phyloP scores from a whole-genome alignment of 2,329 filamentous ascomycete species.

The Hypoxylon sp. region DNA sequence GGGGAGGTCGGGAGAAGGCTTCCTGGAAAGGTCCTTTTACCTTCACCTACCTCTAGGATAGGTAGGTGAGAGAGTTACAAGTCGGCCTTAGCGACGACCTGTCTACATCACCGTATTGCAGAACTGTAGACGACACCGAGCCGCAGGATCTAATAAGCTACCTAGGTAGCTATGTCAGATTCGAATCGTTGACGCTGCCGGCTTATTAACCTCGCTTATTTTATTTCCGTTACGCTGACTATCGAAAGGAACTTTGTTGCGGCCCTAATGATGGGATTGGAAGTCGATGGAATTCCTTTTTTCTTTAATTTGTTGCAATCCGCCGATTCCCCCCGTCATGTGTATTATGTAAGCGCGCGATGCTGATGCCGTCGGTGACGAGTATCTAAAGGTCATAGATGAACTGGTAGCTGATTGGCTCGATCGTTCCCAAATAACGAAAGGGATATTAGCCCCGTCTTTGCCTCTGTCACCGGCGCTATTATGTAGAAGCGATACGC shows the following conservation, averaged over 20 bases:
- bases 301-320: constrained; percentile 15
- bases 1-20: constrained; percentile 10
- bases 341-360: constrained; percentile 25
- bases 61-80: constrained; percentile 3
- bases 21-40: not conserved
- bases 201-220: constrained; percentile 13
- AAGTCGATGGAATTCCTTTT: constrained; percentile 19
- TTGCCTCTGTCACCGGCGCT: constrained; percentile 8
- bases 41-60: constrained; percentile 1
- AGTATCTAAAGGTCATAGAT: not conserved
- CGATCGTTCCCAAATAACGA: constrained; percentile 2
- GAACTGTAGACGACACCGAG: constrained; percentile 9
- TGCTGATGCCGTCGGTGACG: constrained; percentile 17
- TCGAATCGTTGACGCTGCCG: constrained; percentile 8
- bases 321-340: constrained; percentile 18
- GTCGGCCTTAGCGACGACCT: constrained; percentile 8
- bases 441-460: constrained; percentile 11
- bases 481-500: constrained; percentile 23
- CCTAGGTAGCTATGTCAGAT: not conserved
- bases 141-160: constrained; percentile 10
- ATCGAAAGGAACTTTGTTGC: not conserved
- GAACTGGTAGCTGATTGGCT: not conserved
- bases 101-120: constrained; percentile 9
- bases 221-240: not conserved
- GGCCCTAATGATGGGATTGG: constrained; percentile 10